Evolutionary conservation across 305 asterid species (phyloP).

Genomic region (Coffea humblotiana): DNA sequence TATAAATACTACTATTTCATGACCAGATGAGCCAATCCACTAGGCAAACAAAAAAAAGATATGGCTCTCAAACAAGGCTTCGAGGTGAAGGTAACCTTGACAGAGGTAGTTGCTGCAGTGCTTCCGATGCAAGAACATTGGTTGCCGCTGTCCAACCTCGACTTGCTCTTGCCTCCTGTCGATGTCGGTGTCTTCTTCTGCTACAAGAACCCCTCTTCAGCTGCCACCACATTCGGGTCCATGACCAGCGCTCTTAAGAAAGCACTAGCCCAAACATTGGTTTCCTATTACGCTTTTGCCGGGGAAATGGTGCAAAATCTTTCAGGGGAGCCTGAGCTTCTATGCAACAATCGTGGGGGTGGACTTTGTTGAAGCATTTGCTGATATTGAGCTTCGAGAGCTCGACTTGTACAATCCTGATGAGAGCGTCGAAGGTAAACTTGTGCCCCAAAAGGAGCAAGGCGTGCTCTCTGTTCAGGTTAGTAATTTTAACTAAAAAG

Average conservation of each 20-base stretch:
- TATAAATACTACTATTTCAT: neutral
- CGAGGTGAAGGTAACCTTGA: neutral
- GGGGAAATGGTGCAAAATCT: slow-evolving; percentile 26
- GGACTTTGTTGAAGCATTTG: slow-evolving; percentile 29
- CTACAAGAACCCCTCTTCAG: slow-evolving; percentile 14
- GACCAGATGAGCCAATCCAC: neutral
- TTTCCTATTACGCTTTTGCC: slow-evolving; percentile 20
- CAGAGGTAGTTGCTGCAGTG: slow-evolving; percentile 23
- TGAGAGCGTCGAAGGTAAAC: slow-evolving; percentile 27
- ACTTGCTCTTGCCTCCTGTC: slow-evolving; percentile 34
- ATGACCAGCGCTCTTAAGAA: slow-evolving; percentile 16
- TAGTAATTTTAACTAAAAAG: neutral
- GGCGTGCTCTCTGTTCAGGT: slow-evolving; percentile 37
- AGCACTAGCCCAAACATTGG: slow-evolving; percentile 22
- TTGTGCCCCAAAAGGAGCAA: slow-evolving; percentile 24
- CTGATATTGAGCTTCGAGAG: slow-evolving; percentile 22
- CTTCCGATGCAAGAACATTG: slow-evolving; percentile 29
- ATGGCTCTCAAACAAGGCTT: neutral
- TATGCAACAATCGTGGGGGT: slow-evolving; percentile 36
- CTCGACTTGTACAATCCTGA: slow-evolving; percentile 33
- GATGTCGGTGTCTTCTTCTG: slow-evolving; percentile 29
- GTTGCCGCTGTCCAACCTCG: slow-evolving; percentile 39
- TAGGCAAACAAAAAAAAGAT: neutral
- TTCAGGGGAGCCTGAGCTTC: slow-evolving; percentile 25
- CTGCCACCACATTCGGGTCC: neutral